Percentiles rank a stretch among this genome's conserved stretches.
Evolutionary conservation across 352 stramenopile genomes (phyloP).

Genomic region (Phytophthora foliorum): DNA sequence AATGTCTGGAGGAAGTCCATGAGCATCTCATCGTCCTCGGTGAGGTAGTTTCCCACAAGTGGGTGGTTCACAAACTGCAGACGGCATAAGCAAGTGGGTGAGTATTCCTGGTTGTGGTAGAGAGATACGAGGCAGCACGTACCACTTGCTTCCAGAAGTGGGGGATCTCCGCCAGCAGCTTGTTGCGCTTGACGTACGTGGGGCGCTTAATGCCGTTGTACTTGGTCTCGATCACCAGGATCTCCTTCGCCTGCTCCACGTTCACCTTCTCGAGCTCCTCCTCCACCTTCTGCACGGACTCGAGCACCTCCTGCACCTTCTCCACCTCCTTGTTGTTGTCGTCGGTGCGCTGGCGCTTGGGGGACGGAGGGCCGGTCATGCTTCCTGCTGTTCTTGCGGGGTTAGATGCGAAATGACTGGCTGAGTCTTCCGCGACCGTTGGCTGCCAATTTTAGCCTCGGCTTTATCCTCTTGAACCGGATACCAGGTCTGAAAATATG

Average conservation of each 20-base stretch:
- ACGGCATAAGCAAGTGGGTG: neutral
- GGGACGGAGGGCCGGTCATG: slow-evolving; percentile 67
- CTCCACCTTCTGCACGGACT: slow-evolving; percentile 58
- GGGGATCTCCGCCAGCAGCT: slow-evolving; percentile 72
- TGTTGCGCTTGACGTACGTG: slow-evolving; percentile 71
- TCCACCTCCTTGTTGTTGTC: slow-evolving; percentile 54
- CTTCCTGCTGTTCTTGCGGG: slow-evolving; percentile 5
- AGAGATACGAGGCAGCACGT: slow-evolving; percentile 24
- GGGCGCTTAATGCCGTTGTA: slow-evolving; percentile 78
- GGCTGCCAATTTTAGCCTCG: slow-evolving; percentile 8
- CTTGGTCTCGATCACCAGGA: slow-evolving; percentile 81
- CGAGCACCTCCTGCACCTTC: slow-evolving; percentile 67
- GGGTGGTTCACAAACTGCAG: slow-evolving; percentile 77
- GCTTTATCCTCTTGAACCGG: slow-evolving; percentile 22
- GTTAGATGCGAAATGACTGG: slow-evolving; percentile 34
- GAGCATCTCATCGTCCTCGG: slow-evolving; percentile 61
- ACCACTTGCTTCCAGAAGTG: slow-evolving; percentile 85
- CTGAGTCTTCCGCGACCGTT: slow-evolving; percentile 21
- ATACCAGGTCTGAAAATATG: slow-evolving; percentile 24
- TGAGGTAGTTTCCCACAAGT: slow-evolving; percentile 55
- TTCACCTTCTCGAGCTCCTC: slow-evolving; percentile 76
- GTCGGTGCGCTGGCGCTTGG: slow-evolving; percentile 82
- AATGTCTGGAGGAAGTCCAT: slow-evolving; percentile 63
- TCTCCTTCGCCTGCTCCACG: slow-evolving; percentile 69
- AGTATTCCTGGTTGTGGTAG: neutral